Evolutionary conservation across 495 filamentous ascomycete species (phyloP).

Genomic region (Ascobolus immersus): DNA sequence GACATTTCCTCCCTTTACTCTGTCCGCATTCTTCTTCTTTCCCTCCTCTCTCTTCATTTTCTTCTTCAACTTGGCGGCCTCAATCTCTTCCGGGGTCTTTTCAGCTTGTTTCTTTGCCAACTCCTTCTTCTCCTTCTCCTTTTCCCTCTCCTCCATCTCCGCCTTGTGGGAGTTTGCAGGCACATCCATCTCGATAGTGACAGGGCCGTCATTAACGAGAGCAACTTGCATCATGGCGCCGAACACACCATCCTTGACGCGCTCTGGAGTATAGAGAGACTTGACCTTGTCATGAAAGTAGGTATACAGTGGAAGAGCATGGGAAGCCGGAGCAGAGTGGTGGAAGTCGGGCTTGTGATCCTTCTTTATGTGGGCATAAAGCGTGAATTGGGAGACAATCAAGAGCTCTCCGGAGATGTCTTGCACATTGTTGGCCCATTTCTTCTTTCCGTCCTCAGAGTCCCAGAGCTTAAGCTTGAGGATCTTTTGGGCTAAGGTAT

Average conservation of each 20-base stretch:
- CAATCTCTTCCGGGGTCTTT: too few species aligned
- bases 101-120: background rate
- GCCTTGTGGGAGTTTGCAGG: background rate
- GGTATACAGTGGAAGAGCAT: slow-evolving; percentile 59
- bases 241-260: slow-evolving; percentile 83
- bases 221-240: slow-evolving; percentile 98
- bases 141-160: background rate
- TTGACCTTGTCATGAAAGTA: slow-evolving; percentile 55
- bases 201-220: slow-evolving; percentile 79
- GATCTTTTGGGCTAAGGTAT: slow-evolving; percentile 58
- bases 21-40: background rate
- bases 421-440: slow-evolving; percentile 77
- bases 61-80: background rate
- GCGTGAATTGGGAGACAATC: slow-evolving; percentile 91
- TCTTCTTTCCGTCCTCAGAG: slow-evolving; percentile 22
- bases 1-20: background rate
- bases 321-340: slow-evolving; percentile 47
- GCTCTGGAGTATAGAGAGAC: slow-evolving; percentile 42
- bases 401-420: slow-evolving; percentile 76
- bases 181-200: slow-evolving; percentile 26
- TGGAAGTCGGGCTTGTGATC: slow-evolving; percentile 91
- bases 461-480: slow-evolving; percentile 72
- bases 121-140: background rate
- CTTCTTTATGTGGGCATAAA: slow-evolving; percentile 76
- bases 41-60: background rate